These are phyloP conservation scores for Ascobolus immersus DNA, from an alignment of 495 filamentous ascomycete species.

Conservation along the genomic window DNA sequence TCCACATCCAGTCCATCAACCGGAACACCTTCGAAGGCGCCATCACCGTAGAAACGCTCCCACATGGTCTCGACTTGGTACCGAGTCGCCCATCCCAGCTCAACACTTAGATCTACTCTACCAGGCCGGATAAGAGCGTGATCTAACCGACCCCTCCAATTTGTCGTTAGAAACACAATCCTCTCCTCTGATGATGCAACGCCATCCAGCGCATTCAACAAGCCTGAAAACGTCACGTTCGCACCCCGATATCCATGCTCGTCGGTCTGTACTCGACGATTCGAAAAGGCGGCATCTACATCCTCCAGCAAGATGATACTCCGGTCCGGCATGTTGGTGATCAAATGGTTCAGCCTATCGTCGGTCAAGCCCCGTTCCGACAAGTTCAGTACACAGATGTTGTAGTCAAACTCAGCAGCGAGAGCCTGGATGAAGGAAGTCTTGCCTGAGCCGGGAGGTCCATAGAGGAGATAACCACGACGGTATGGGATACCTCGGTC, in stretches of 20 bases:
- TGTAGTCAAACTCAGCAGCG: constrained; percentile 75
- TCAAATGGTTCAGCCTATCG: constrained; percentile 63
- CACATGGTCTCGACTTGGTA: constrained; percentile 72
- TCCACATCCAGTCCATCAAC: too few species aligned
- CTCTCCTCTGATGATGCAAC: constrained; percentile 88
- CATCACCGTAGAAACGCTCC: constrained; percentile 76
- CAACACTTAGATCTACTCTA: constrained; percentile 75
- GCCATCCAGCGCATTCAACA: constrained; percentile 83
- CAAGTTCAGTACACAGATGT: constrained; percentile 79
- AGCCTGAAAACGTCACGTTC: constrained; percentile 83
- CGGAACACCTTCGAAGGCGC: too few species aligned
- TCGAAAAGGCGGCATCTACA: constrained; percentile 76
- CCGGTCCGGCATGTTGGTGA: constrained; percentile 65
- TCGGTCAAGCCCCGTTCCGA: constrained; percentile 85
- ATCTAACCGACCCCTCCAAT: constrained; percentile 73
- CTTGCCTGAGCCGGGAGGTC: constrained; percentile 84
- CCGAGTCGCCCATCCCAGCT: constrained; percentile 62
- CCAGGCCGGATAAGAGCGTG: constrained; percentile 73
- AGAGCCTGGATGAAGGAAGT: constrained; percentile 90
- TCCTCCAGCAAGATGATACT: constrained; percentile 80
- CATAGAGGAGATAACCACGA: constrained; percentile 54
- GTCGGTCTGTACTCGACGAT: constrained; percentile 43
- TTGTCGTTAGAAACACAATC: constrained; percentile 83
- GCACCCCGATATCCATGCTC: constrained; percentile 67
- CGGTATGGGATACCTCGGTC: constrained; percentile 66